Percentiles rank a stretch among this genome's conserved stretches.
These are phyloP conservation scores for Scedosporium apiospermum DNA, from an alignment of 2,329 filamentous ascomycete species.

Conservation along the genomic window DNA sequence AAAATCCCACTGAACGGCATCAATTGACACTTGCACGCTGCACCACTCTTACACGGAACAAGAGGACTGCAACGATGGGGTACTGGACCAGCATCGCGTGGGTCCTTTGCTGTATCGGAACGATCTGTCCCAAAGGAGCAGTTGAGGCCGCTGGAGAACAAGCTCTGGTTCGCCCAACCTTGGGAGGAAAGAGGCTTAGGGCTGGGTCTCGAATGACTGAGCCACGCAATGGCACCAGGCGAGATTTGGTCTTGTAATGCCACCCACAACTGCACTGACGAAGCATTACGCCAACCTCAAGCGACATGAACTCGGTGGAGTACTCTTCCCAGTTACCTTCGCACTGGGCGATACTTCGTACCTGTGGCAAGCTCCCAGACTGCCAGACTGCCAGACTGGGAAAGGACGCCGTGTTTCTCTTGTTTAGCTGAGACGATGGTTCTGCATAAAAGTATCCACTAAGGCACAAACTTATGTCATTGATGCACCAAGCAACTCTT, in stretches of 20 bases:
- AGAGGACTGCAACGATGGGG: background rate
- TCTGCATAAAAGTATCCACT: conserved; percentile 3
- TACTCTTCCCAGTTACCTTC: too few relatives aligned
- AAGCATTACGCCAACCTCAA: background rate
- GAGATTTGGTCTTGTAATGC: background rate
- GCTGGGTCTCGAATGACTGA: background rate
- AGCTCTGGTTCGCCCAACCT: background rate
- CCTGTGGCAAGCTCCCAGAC: too few relatives aligned
- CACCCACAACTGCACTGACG: background rate
- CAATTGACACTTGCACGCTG: background rate
- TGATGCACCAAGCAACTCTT: too few relatives aligned
- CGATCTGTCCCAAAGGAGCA: background rate
- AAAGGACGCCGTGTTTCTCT: background rate
- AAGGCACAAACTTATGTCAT: conserved; percentile 1
- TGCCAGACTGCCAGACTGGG: background rate
- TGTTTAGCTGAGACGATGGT: conserved; percentile 3
- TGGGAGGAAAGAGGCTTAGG: background rate
- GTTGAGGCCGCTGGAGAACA: background rate
- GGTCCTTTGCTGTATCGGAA: background rate
- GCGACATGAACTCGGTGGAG: background rate
- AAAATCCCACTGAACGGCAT: too few relatives aligned
- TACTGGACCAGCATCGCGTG: background rate
- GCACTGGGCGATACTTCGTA: too few relatives aligned
- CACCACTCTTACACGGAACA: background rate
- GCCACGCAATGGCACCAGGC: conserved; percentile 1